Evolutionary conservation across 2,329 filamentous ascomycete genomes (phyloP).

Genomic region (Xylariaceae sp.): DNA sequence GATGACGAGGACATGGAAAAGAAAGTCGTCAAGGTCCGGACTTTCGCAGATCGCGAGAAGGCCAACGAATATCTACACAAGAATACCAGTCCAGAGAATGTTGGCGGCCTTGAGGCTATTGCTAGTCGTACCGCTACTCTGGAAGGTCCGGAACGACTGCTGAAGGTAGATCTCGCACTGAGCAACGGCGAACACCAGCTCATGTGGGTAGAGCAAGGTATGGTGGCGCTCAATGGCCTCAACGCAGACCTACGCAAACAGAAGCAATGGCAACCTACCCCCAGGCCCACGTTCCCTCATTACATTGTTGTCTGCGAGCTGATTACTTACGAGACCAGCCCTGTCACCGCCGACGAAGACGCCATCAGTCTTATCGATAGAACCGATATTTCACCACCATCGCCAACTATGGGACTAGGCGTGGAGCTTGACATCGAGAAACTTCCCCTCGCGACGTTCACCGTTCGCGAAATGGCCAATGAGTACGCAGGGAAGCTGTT

Average conservation of each 20-base stretch:
- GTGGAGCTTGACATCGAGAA: slow-evolving; percentile 18
- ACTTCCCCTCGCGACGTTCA: slow-evolving; percentile 25
- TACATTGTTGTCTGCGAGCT: slow-evolving; percentile 35
- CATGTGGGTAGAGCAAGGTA: slow-evolving; percentile 31
- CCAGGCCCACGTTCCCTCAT: slow-evolving; percentile 24
- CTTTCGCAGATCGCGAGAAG: slow-evolving; percentile 26
- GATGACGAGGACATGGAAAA: slow-evolving; percentile 6
- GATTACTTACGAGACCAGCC: slow-evolving; percentile 6
- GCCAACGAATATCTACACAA: slow-evolving; percentile 31
- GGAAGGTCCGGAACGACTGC: slow-evolving; percentile 19
- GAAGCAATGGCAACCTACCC: slow-evolving; percentile 23
- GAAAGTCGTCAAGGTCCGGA: background rate
- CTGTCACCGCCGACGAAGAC: background rate
- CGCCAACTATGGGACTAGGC: background rate
- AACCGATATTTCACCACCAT: background rate
- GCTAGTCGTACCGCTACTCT: slow-evolving; percentile 19
- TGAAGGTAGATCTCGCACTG: slow-evolving; percentile 28
- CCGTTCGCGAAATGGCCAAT: slow-evolving; percentile 31
- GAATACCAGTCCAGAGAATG: slow-evolving; percentile 9
- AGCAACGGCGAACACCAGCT: slow-evolving; percentile 24
- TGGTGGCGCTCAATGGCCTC: slow-evolving; percentile 15
- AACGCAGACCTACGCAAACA: slow-evolving; percentile 2
- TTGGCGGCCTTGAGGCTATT: slow-evolving; percentile 24
- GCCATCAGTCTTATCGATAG: background rate
- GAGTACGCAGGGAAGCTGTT: slow-evolving; percentile 29